Base-by-base conservation (phyloP, 441 rosid species). In the Gossypium trilobum region DNA sequence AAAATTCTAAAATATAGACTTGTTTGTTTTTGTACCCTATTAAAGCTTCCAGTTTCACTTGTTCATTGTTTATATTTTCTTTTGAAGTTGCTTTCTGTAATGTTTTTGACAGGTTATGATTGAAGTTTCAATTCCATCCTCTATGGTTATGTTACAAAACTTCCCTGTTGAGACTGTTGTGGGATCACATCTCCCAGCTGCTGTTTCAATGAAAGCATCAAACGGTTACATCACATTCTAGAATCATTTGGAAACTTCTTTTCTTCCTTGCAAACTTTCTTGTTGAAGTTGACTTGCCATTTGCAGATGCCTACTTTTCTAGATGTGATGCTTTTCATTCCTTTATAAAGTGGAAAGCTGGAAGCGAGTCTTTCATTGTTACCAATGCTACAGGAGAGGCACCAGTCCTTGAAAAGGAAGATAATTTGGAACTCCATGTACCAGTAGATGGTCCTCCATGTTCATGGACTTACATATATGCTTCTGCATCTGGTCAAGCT, bases 81-180 rank as follows among this genome's bases (percentile, higher is more conserved):
- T n/a, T 72, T 68, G 29, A 57, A 50, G 39, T 73, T 27, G 10
- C 56, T 60, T 55, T 54, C 55, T 70, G 9, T 16, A 33, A 52
- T 31, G 11, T 51, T 73, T 73, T 51, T 29, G 66, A 27, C 80
- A 95, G 99, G 90, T 92, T 72, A 74, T 77, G 42, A 78, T 92
- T 82, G 99, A 92, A 86, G 97, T 95, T 82, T 87, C 96, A 64
- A 64, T 81, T 59, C 97, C 97, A 9, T 83, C 93, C 29, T 82
- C 88, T 55, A 80, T 95, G 95, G 82, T 82, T 74, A 89, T 95
- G 96, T 83, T 88, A 74, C 95, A 81, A 74, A 80, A 85, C 76
- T 89, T 91, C 73, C 95, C 94, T 42, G 96, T 92, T 52, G 97
- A 95, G 90, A 84, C 89, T 69, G 88, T 87, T 76, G 87, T 92